Evolutionary conservation across 192 early-diverging fungal species (phyloP), one percentile per base, ranked within the genome.

Genomic region (Backusella luteola): DNA sequence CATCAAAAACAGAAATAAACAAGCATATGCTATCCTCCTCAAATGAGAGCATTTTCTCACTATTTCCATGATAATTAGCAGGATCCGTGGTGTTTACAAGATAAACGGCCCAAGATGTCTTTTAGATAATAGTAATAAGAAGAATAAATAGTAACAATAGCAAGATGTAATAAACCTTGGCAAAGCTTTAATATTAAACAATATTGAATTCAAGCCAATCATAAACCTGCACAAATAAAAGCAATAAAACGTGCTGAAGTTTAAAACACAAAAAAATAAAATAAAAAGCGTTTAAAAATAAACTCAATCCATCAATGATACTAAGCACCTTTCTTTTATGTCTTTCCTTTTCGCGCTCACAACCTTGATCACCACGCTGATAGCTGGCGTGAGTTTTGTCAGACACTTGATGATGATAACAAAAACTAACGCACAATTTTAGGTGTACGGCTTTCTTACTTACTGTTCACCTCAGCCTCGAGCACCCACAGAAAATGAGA

Each of bases 401-500:
- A 21, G 6, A 1, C 29, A 7, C 15, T n/a, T 6, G 6, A 8
- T 17, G 6, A 8, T 6, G 3, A 19, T 53, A 4, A 8, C 19
- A 56, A 56, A 11, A 49, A 15, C 32, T 15, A 35, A n/a, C 7
- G 12, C 32, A 32, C 32, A 32, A 32, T 32, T 44, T 44, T 46
- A 86, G 85, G 73, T 87, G 12, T 34, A 81, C 17, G 80, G 41
- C 14, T 73, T 83, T 38, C 71, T 87, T 4, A 66, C 77, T 11
- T 34, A 78, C 46, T 71, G 67, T 11, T 77, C 80, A 34, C 88
- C 88, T 29, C 79, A 67, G 63, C 84, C 89, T 23, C 83, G 88
- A 69, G 49, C 73, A 53, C 82, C 78, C 21, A 90, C 84, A 4
- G 85, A 85, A 14, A 82, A 76, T 15, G 91, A 92, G 69, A 80